Evolutionary conservation across 352 stramenopile species (phyloP).

Genomic region (Pythium aristosporum): DNA sequence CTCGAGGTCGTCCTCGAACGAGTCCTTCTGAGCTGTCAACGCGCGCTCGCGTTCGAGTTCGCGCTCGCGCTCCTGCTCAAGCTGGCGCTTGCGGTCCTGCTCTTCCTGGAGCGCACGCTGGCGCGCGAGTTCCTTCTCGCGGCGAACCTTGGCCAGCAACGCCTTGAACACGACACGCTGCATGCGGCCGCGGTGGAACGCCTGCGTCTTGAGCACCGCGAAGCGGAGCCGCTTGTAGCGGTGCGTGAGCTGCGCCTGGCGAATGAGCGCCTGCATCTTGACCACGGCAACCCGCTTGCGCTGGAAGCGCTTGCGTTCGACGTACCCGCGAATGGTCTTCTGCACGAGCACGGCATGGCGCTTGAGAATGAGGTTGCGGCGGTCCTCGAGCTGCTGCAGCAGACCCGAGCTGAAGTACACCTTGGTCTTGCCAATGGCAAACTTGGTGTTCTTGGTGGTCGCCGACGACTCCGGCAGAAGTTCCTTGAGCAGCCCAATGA

Average conservation of each 20-base stretch:
- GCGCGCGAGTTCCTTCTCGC: conserved; percentile 38
- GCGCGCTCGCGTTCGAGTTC: conserved; percentile 20
- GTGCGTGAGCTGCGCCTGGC: conserved; percentile 35
- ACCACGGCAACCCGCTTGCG: conserved; percentile 43
- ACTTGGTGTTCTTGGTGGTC: conserved; percentile 75
- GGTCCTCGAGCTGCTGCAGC: conserved; percentile 90
- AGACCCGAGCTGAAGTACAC: conserved; percentile 89
- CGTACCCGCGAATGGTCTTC: conserved; percentile 65
- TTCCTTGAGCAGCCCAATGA: conserved; percentile 73
- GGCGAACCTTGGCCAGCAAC: conserved; percentile 45
- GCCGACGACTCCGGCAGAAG: conserved; percentile 56
- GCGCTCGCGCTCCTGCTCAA: conserved; percentile 27
- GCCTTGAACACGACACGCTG: conserved; percentile 57
- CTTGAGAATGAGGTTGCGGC: conserved; percentile 71
- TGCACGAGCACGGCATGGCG: conserved; percentile 75
- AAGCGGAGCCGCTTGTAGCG: conserved; percentile 48
- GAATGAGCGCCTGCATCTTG: conserved; percentile 49
- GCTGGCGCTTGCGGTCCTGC: conserved; percentile 18
- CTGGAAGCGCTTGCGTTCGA: conserved; percentile 58
- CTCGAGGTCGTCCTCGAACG: conserved; percentile 39
- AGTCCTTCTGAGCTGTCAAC: conserved; percentile 22
- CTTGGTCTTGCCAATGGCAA: conserved; percentile 76
- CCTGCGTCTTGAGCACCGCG: conserved; percentile 56
- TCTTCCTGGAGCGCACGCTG: conserved; percentile 22
- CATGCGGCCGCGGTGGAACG: conserved; percentile 51